Evolutionary conservation across 2,329 filamentous ascomycete species (phyloP).

Genomic region (Phialocephala subalpina): DNA sequence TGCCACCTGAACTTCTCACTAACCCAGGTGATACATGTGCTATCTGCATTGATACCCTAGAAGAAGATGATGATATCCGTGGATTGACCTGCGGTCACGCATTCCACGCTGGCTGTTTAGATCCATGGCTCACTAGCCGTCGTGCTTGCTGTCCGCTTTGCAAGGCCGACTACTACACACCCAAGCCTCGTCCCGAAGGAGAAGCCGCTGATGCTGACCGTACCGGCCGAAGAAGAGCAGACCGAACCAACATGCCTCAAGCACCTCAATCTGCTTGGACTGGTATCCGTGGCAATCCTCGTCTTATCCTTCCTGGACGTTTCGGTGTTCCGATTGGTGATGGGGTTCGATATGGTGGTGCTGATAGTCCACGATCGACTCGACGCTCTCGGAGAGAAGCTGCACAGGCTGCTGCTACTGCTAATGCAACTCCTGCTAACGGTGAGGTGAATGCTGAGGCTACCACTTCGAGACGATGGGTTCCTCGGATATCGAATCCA

Average conservation of each 20-base stretch:
- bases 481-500: slow-evolving; percentile 36
- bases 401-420: slow-evolving; percentile 16
- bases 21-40: slow-evolving; percentile 92
- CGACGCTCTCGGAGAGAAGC: slow-evolving; percentile 28
- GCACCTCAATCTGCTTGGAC: slow-evolving; percentile 39
- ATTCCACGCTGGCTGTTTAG: slow-evolving; percentile 94
- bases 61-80: slow-evolving; percentile 95
- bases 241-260: slow-evolving; percentile 38
- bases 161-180: slow-evolving; percentile 97
- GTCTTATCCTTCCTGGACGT: slow-evolving; percentile 37
- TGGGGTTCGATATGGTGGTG: neutral
- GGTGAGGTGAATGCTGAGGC: slow-evolving; percentile 21
- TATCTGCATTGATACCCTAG: slow-evolving; percentile 92
- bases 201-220: slow-evolving; percentile 41
- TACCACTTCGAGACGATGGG: slow-evolving; percentile 34
- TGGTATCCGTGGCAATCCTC: slow-evolving; percentile 36
- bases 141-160: slow-evolving; percentile 96
- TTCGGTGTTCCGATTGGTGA: slow-evolving; percentile 28
- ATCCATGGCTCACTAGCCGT: slow-evolving; percentile 94
- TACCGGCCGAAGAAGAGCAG: slow-evolving; percentile 36
- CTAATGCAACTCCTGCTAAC: slow-evolving; percentile 9
- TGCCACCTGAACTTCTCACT: slow-evolving; percentile 81
- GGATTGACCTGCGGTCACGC: slow-evolving; percentile 96
- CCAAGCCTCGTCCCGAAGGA: slow-evolving; percentile 76
- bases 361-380: slow-evolving; percentile 13